Percentiles rank a stretch among this genome's conserved stretches.
phyloP scores from a whole-genome alignment of 2,329 filamentous ascomycete species.

The Fusarium sororula region DNA sequence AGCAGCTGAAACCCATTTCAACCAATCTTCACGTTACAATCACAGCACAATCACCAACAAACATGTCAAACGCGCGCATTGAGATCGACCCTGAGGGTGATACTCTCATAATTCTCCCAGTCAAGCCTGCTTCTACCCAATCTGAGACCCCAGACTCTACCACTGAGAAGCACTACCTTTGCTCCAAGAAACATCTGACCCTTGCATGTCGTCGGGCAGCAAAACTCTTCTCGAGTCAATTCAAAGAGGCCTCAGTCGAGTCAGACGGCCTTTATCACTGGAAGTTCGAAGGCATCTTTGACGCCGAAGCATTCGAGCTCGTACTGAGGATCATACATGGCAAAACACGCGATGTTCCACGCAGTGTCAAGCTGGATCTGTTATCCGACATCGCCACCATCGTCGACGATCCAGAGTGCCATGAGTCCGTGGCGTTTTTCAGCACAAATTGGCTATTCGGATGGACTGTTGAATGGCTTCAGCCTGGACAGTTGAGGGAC shows the following conservation, averaged over 20 bases:
- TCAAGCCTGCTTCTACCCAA: rapidly evolving
- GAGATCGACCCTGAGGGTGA: not conserved
- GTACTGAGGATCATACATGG: not conserved
- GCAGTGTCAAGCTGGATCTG: rapidly evolving
- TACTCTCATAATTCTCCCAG: not conserved
- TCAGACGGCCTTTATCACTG: not conserved
- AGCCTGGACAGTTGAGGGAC: too few species aligned
- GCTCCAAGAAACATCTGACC: not conserved
- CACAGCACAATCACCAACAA: not conserved
- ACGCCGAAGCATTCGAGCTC: rapidly evolving
- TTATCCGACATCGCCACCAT: not conserved
- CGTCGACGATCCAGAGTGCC: not conserved
- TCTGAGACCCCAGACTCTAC: not conserved
- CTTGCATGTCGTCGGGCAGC: not conserved
- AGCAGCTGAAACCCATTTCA: too few species aligned
- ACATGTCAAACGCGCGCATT: not conserved
- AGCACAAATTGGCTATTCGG: not conserved
- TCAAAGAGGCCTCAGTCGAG: not conserved
- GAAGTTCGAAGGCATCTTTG: not conserved
- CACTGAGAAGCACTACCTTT: not conserved
- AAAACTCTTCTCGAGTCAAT: not conserved
- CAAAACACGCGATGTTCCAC: not conserved
- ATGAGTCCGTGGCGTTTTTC: not conserved
- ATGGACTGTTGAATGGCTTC: too few species aligned
- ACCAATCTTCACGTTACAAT: too few species aligned